Percentiles rank a stretch among this genome's conserved stretches.
Conservation (phyloP, 371 early-diverging fungal species). For the Capillidium rhysosporum region DNA sequence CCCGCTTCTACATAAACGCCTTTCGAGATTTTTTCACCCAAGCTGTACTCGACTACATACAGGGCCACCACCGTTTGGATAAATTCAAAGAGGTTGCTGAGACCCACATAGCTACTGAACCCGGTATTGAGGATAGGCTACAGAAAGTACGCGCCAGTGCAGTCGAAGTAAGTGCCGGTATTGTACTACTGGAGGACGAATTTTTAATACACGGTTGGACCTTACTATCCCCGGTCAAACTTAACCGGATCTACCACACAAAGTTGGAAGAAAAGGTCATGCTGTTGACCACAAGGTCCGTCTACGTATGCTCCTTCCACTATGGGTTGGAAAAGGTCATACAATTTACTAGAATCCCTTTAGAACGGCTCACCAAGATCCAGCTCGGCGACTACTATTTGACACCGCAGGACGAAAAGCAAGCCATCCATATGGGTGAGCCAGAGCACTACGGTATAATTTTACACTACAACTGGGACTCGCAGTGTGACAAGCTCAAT, state of each 20-base stretch:
- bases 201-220: conserved; percentile 31
- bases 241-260: conserved; percentile 6
- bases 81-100: conserved; percentile 18
- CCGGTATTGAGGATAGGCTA: conserved; percentile 25
- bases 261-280: conserved; percentile 48
- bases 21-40: conserved; percentile 37
- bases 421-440: not conserved
- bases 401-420: not conserved
- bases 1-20: conserved; percentile 46
- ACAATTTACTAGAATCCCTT: conserved; percentile 34
- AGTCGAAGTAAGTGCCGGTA: conserved; percentile 30
- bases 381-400: conserved; percentile 25
- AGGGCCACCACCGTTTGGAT: conserved; percentile 13
- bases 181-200: conserved; percentile 39
- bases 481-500: not conserved
- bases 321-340: conserved; percentile 48
- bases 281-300: conserved; percentile 34
- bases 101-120: conserved; percentile 20
- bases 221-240: conserved; percentile 26
- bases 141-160: conserved; percentile 22
- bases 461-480: conserved; percentile 1
- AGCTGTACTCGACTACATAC: conserved; percentile 17
- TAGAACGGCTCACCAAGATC: conserved; percentile 29
- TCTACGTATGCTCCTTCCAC: conserved; percentile 53
- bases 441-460: not conserved